phyloP scores from a whole-genome alignment of 352 stramenopile genomes.

The Phytophthora sp. region DNA sequence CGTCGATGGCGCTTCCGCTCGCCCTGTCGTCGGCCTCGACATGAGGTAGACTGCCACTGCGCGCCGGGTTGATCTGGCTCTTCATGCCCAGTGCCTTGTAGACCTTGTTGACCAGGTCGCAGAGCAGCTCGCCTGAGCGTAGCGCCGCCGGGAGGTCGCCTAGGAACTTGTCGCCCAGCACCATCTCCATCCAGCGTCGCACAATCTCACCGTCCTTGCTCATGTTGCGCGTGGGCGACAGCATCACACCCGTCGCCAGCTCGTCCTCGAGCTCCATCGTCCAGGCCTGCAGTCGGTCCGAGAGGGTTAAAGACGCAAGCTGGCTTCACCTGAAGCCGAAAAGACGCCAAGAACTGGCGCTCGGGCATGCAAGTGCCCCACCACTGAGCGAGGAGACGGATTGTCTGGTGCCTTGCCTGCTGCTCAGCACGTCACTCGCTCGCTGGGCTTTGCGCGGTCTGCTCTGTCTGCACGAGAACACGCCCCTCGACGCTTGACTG shows the following conservation, averaged over 20 bases:
- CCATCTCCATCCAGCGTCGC: conserved; percentile 89
- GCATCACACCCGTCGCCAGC: conserved; percentile 38
- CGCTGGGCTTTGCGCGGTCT: conserved; percentile 1
- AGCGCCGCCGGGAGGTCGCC: conserved; percentile 59
- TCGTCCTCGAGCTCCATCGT: conserved; percentile 44
- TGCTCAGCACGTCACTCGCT: conserved; percentile 29
- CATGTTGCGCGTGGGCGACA: conserved; percentile 45
- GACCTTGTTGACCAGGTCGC: conserved; percentile 72
- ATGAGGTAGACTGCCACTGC: background rate
- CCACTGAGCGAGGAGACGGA: conserved; percentile 1
- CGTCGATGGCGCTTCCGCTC: no score
- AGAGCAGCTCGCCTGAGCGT: conserved; percentile 67
- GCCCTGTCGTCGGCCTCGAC: conserved; percentile 6
- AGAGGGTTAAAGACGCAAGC: no score
- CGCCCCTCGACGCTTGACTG: no score
- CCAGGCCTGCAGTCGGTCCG: background rate
- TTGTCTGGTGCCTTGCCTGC: conserved; percentile 11
- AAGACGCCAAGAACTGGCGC: conserved; percentile 30
- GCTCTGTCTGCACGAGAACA: conserved; percentile 30
- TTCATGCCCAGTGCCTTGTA: conserved; percentile 84
- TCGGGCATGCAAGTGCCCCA: conserved; percentile 22
- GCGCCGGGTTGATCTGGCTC: conserved; percentile 46
- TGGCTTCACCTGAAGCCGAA: conserved; percentile 17
- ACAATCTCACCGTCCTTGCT: conserved; percentile 73
- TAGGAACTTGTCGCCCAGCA: conserved; percentile 78